Evolutionary conservation across 2,329 filamentous ascomycete genomes (phyloP), one percentile per base, ranked within the genome.

Genomic region (Stagonosporopsis chrysanthemi): DNA sequence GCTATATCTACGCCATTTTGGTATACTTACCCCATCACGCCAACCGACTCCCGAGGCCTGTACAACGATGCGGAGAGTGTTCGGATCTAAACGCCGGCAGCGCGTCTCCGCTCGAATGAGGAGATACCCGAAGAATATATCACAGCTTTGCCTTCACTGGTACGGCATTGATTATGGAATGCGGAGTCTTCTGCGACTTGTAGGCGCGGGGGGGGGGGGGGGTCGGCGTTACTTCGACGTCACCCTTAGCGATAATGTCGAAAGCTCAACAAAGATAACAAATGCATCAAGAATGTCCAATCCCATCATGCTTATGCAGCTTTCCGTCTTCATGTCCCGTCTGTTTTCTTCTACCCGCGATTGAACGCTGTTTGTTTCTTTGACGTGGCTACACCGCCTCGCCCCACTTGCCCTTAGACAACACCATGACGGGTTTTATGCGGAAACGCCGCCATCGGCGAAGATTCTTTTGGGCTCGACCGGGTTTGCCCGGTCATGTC

Each of bases 361-460:
- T 24, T 43, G 43, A 47, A 36, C 53, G 38, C 29, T 31, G 12
- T 43, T 12, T 46, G 5, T 7, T 15, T 35, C 36, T 54, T 35
- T 44, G 38, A 47, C 38, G 54, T 33, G 48, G 43, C 48, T 52
- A 52, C 48, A 48, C 48, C 54, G 54, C 44, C 54, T 57, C 54
- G 48, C 54, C 39, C 39, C 39, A 57, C 54, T 47, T 57, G 54
- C 54, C 40, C 52, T n/a, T 49, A 43, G 26, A 41, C 43, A 57
- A 43, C 47, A 52, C 38, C 54, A 57, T 57, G 54, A 52, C 54
- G 43, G 31, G 44, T 15, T 52, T 31, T 11, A 40, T 45, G 52
- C 33, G 43, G 39, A 48, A 35, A 24, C 36, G 48, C 44, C 48
- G 48, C 42, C 26, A 48, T 47, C 54, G 48, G 54, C 54, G 48